Conservation (phyloP, 805 yeast species). For the Ogataea methanolica region DNA sequence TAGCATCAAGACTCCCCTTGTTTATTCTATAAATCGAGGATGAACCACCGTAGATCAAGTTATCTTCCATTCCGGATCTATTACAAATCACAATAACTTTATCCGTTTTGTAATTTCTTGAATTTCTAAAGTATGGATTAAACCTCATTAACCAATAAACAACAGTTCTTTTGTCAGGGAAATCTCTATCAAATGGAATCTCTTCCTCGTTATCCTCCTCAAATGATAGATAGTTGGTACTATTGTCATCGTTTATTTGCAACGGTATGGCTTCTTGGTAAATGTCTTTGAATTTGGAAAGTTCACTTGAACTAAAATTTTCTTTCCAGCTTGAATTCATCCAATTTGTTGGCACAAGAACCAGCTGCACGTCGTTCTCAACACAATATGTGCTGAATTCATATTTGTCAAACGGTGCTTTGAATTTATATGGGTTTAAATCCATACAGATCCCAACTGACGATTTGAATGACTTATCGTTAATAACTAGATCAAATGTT, state of each 20-base stretch:
- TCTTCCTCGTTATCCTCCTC: background rate
- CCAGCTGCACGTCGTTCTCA: constrained; percentile 44
- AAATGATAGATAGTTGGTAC: constrained; percentile 3
- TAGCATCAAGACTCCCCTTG: constrained; percentile 27
- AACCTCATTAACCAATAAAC: constrained; percentile 71
- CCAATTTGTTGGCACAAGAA: constrained; percentile 89
- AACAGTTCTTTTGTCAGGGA: constrained; percentile 25
- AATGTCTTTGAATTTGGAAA: constrained; percentile 11
- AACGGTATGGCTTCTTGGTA: constrained; percentile 6
- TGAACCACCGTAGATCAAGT: constrained; percentile 64
- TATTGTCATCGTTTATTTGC: constrained; percentile 15
- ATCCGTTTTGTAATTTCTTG: constrained; percentile 11
- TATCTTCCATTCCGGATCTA: constrained; percentile 74
- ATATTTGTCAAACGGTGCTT: constrained; percentile 68
- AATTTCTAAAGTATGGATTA: constrained; percentile 19
- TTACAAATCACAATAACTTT: constrained; percentile 54
- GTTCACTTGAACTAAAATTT: constrained; percentile 18
- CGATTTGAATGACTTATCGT: constrained; percentile 32
- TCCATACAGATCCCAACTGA: constrained; percentile 94
- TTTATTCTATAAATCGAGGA: constrained; percentile 53
- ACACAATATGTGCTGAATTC: constrained; percentile 63
- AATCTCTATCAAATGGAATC: constrained; percentile 6
- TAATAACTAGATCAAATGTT: constrained; percentile 40
- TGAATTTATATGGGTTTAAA: constrained; percentile 78
- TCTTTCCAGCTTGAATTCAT: constrained; percentile 42